Evolutionary conservation across 2,329 filamentous ascomycete species (phyloP).

Genomic region (Trichoderma gracile): DNA sequence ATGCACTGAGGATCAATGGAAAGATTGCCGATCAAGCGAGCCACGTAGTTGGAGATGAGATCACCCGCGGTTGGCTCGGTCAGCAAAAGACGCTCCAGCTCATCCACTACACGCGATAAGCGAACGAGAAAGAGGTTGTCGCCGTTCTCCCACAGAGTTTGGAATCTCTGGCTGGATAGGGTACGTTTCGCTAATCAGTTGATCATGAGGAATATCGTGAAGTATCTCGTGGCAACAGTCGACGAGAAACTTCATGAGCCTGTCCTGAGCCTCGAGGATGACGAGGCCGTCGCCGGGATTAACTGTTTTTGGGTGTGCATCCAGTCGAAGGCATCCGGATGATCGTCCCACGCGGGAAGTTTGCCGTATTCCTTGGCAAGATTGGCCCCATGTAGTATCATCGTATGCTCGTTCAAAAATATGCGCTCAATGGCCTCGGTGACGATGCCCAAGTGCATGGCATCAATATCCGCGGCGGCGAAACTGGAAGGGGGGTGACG

Average conservation of each 20-base stretch:
- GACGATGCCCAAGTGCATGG: slow-evolving; percentile 36
- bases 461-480: slow-evolving; percentile 45
- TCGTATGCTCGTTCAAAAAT: slow-evolving; percentile 37
- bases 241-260: slow-evolving; percentile 51
- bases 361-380: slow-evolving; percentile 39
- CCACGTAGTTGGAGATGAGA: neutral
- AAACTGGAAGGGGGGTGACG: slow-evolving; percentile 50
- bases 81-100: neutral
- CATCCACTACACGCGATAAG: neutral
- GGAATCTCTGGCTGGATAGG: slow-evolving; percentile 45
- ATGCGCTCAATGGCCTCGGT: slow-evolving; percentile 32
- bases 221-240: slow-evolving; percentile 50
- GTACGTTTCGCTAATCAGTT: slow-evolving; percentile 34
- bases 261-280: slow-evolving; percentile 53
- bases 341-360: slow-evolving; percentile 39
- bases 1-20: slow-evolving; percentile 47
- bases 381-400: slow-evolving; percentile 39
- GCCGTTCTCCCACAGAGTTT: slow-evolving; percentile 42
- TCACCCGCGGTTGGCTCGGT: neutral
- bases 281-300: slow-evolving; percentile 49
- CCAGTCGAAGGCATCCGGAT: slow-evolving; percentile 28
- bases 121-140: neutral
- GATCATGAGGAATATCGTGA: slow-evolving; percentile 46
- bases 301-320: slow-evolving; percentile 31
- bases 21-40: slow-evolving; percentile 44